Conservation (phyloP, 1,284 basidiomycete genomes). For the Gymnopus androsaceus region DNA sequence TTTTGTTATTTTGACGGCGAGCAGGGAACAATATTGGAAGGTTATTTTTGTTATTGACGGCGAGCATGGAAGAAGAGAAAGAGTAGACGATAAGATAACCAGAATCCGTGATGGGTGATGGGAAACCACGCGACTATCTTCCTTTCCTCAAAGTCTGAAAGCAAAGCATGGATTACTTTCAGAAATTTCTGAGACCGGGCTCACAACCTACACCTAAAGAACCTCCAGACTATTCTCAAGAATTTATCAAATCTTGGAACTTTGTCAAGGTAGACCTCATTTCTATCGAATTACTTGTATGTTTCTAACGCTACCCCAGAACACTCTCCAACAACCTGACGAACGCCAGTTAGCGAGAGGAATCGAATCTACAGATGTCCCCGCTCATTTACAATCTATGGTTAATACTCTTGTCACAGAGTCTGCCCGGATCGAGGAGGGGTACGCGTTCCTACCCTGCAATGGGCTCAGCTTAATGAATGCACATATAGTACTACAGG, state of each 20-base stretch:
- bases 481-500: conserved; percentile 67
- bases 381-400: conserved; percentile 77
- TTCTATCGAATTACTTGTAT: background rate
- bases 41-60: no score
- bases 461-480: conserved; percentile 14
- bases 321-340: conserved; percentile 76
- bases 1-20: no score
- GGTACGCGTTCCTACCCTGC: conserved; percentile 52
- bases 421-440: conserved; percentile 79
- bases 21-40: no score
- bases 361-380: conserved; percentile 82
- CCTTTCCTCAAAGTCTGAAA: background rate
- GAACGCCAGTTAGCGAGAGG: conserved; percentile 81
- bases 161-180: conserved; percentile 83
- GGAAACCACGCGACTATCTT: no score
- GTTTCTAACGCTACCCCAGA: conserved; percentile 40
- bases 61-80: no score
- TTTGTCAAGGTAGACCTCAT: conserved; percentile 60
- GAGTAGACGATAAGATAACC: no score
- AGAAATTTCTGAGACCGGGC: conserved; percentile 69
- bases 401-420: conserved; percentile 88
- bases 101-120: no score
- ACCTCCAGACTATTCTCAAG: conserved; percentile 62
- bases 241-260: conserved; percentile 76
- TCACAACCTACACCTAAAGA: conserved; percentile 53